Conservation (phyloP, 495 filamentous ascomycete genomes). For the Xylaria longipes region DNA sequence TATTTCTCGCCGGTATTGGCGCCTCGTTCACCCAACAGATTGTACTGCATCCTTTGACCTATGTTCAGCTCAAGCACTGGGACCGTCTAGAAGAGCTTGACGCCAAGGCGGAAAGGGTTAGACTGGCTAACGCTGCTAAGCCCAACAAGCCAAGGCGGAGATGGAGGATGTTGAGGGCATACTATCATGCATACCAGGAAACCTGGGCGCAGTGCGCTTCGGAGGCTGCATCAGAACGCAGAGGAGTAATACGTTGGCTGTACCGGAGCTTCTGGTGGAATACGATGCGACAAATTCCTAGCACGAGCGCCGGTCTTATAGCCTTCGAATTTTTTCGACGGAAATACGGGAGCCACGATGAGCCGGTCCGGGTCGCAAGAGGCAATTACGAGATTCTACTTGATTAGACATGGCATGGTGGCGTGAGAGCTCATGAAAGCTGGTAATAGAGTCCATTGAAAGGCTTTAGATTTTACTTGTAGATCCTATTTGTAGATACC, state of each 20-base stretch:
- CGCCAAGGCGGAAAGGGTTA: slow-evolving; percentile 58
- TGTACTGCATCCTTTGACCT: slow-evolving; percentile 77
- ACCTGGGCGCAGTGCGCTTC: slow-evolving; percentile 73
- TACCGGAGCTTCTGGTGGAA: slow-evolving; percentile 77
- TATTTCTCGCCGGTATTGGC: slow-evolving; percentile 76
- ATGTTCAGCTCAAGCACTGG: slow-evolving; percentile 80
- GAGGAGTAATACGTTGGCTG: slow-evolving; percentile 71
- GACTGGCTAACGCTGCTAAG: slow-evolving; percentile 31
- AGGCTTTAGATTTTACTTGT: background rate
- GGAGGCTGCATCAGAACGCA: slow-evolving; percentile 65
- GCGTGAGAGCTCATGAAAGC: slow-evolving; percentile 4
- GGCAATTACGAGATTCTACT: slow-evolving; percentile 81
- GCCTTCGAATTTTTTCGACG: slow-evolving; percentile 88
- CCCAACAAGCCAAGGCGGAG: slow-evolving; percentile 41
- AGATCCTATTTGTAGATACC: background rate
- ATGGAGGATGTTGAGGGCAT: slow-evolving; percentile 65
- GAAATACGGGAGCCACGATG: slow-evolving; percentile 72
- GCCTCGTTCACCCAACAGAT: slow-evolving; percentile 79
- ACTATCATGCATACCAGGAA: slow-evolving; percentile 76
- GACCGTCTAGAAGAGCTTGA: slow-evolving; percentile 80
- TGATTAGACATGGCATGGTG: slow-evolving; percentile 35
- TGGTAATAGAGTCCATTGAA: slow-evolving; percentile 5
- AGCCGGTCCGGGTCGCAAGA: slow-evolving; percentile 61
- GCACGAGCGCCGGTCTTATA: slow-evolving; percentile 85
- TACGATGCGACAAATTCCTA: slow-evolving; percentile 82